Percentiles rank a stretch among this genome's conserved stretches.
These are phyloP conservation scores for Cryptosporidium viatorum DNA, from an alignment of 169 alveolate species.

Conservation along the genomic window DNA sequence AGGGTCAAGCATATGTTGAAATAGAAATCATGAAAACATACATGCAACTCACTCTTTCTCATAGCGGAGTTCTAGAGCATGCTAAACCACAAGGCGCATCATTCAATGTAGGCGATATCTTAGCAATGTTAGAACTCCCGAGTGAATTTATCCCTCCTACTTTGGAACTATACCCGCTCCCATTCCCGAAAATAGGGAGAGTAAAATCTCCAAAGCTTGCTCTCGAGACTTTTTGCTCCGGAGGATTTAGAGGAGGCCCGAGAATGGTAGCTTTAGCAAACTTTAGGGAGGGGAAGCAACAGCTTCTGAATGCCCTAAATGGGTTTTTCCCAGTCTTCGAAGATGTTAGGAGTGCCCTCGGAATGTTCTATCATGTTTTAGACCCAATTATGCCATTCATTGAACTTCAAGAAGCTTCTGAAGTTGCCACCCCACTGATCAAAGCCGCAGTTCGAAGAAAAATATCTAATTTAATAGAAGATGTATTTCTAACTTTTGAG, in stretches of 20 bases:
- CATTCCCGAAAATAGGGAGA: conserved; percentile 27
- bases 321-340: conserved; percentile 52
- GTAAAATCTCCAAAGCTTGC: conserved; percentile 58
- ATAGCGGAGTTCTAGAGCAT: conserved; percentile 82
- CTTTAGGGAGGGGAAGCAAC: conserved; percentile 60
- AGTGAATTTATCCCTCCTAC: conserved; percentile 51
- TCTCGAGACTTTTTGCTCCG: conserved; percentile 63
- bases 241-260: conserved; percentile 63
- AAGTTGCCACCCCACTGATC: conserved; percentile 51
- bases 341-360: conserved; percentile 18
- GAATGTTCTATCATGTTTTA: conserved; percentile 56
- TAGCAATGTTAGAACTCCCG: conserved; percentile 73
- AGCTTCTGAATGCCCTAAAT: conserved; percentile 35
- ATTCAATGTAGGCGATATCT: conserved; percentile 82
- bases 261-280: conserved; percentile 53
- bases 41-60: conserved; percentile 82
- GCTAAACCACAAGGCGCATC: conserved; percentile 83
- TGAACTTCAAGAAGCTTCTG: conserved; percentile 66
- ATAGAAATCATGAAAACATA: conserved; percentile 88
- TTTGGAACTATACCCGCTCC: conserved; percentile 44
- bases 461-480: conserved; percentile 27
- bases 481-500: conserved; percentile 26
- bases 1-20: conserved; percentile 84
- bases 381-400: conserved; percentile 60
- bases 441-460: conserved; percentile 1